Conservation (phyloP, 768 basidiomycete species). For the Stropharia rugosoannulata region DNA sequence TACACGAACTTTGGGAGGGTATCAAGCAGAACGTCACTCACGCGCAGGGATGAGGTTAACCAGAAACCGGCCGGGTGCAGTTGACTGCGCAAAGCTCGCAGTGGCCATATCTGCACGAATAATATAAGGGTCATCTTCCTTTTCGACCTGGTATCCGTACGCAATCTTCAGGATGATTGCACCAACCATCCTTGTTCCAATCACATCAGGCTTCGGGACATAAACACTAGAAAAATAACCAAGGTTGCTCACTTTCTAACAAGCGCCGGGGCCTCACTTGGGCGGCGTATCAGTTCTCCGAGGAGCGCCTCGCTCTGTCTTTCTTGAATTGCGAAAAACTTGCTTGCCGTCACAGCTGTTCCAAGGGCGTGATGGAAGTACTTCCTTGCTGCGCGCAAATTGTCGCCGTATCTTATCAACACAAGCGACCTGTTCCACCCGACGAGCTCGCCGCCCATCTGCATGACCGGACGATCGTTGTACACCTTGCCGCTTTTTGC, state of each 20-base stretch:
- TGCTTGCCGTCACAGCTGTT: no score
- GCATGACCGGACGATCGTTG: constrained; percentile 21
- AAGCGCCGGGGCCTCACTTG: no score
- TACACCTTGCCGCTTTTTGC: constrained; percentile 26
- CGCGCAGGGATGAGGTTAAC: constrained; percentile 24
- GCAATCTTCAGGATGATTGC: no score
- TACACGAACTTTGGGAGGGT: no score
- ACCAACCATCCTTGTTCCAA: no score
- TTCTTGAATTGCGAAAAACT: no score
- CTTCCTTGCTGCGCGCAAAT: not conserved
- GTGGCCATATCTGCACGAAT: constrained; percentile 20
- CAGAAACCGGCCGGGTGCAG: constrained; percentile 26
- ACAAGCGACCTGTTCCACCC: not conserved
- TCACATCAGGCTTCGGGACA: no score
- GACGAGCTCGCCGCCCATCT: constrained; percentile 17
- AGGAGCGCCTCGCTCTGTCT: no score
- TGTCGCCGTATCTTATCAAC: not conserved
- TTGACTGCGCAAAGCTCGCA: constrained; percentile 17
- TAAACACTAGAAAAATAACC: no score
- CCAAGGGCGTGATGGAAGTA: constrained; percentile 13
- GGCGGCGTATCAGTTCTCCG: no score
- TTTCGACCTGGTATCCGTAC: not conserved
- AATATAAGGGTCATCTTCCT: constrained; percentile 17
- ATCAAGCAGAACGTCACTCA: constrained; percentile 1
- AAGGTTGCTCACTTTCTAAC: no score